A percentile compares a stretch with the other conserved stretches of the same genome.
Conservation (phyloP, 192 early-diverging fungal genomes). For the Backusella parvicylindrica region DNA sequence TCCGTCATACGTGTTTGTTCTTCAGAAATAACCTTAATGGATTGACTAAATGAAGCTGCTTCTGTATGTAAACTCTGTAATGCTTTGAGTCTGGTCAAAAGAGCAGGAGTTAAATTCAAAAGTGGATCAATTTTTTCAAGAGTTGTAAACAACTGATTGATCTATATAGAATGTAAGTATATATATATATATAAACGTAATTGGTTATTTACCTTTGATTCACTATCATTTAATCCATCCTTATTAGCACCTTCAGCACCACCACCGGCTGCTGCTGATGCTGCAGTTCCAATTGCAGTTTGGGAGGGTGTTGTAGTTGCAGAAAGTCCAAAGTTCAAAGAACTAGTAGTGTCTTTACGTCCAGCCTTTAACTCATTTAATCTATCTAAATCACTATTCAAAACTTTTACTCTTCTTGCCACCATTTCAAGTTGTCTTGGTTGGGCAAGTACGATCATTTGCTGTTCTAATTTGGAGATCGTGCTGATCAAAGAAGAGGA, state of each 20-base stretch:
- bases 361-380: slow-evolving; percentile 60
- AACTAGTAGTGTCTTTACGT: slow-evolving; percentile 17
- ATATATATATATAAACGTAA: neutral
- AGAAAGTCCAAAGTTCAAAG: neutral
- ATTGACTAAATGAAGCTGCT: slow-evolving; percentile 73
- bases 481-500: slow-evolving; percentile 50
- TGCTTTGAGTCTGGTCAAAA: slow-evolving; percentile 73
- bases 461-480: slow-evolving; percentile 66
- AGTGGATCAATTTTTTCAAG: slow-evolving; percentile 79
- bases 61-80: slow-evolving; percentile 80
- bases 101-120: slow-evolving; percentile 71
- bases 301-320: neutral
- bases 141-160: slow-evolving; percentile 65
- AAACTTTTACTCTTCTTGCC: slow-evolving; percentile 53
- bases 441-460: slow-evolving; percentile 64
- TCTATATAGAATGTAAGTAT: slow-evolving; percentile 17
- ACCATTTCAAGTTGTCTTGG: slow-evolving; percentile 70
- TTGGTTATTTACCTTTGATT: slow-evolving; percentile 29
- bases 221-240: neutral
- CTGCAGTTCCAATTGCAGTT: neutral
- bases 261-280: neutral
- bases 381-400: slow-evolving; percentile 64
- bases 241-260: neutral
- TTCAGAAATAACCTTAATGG: slow-evolving; percentile 63
- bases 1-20: slow-evolving; percentile 69